Evolutionary conservation across 306 rosid species (phyloP), one percentile per base, ranked within the genome.

Genomic region (Oemleria cerasiformis): DNA sequence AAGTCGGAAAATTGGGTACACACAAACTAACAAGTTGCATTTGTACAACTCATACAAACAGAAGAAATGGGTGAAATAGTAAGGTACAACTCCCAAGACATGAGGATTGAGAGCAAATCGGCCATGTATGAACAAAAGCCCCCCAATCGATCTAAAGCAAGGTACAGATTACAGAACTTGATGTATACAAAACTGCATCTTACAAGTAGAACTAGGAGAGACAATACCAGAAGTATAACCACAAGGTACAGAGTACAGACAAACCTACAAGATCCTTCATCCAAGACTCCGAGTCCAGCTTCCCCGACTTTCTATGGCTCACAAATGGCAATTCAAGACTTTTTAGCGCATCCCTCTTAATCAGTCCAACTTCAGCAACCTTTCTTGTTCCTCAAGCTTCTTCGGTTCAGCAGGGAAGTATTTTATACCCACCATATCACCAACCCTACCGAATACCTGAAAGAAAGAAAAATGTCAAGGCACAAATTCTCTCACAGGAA

Each of bases 351-450:
- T 42, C 63, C 71, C 49, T 21, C 49, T 16, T 58, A 14, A 57
- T 74, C 73, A 74, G 6, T 74, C 78, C 67, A 65, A 36, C 72
- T 74, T 74, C 67, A 55, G 72, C 72, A 56, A 25, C 40, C 48
- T 55, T 43, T 65, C 78, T 38, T 61, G 21, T 41, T 72, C 49
- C 30, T 78, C 83, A 54, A 67, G 68, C 88, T 92, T 86, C 49
- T 21, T 13, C 68, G 90, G 90, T 70, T 88, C 96, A 19, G 96
- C 88, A 5, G 90, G 96, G 84, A 92, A 92, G 86, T 92, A 90
- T 71, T 92, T 90, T 80, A 92, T 92, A 47, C 95, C 96, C 70
- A 88, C 81, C 74, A 90, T 36, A 74, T 92, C 98, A 50, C 98
- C 96, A 25, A 92, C 98, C 63, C 76, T 63, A 67, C 96, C 80